Evolutionary conservation across 495 filamentous ascomycete genomes (phyloP).

Genomic region (Talaromyces adpressus): DNA sequence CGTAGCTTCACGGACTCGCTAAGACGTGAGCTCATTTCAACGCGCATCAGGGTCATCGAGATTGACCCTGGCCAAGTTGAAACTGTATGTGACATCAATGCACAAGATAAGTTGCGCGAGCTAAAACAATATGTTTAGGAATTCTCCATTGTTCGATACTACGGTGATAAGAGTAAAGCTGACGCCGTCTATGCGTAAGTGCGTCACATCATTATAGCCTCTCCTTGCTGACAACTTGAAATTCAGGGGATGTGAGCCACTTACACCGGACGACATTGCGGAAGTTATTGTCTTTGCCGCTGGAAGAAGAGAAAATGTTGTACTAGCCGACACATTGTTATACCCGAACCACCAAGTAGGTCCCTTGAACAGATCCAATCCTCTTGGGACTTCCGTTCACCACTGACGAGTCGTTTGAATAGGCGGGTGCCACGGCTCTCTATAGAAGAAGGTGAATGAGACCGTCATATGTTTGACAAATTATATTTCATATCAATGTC

Average conservation of each 20-base stretch:
- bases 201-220: background rate
- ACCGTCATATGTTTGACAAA: no score
- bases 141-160: slow-evolving; percentile 89
- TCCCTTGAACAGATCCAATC: no score
- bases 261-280: slow-evolving; percentile 92
- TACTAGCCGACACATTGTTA: slow-evolving; percentile 84
- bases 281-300: slow-evolving; percentile 91
- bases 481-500: no score
- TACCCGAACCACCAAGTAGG: slow-evolving; percentile 88
- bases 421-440: no score
- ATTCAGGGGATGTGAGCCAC: slow-evolving; percentile 72
- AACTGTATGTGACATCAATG: slow-evolving; percentile 55
- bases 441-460: no score
- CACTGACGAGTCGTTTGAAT: no score
- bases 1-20: slow-evolving; percentile 83
- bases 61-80: slow-evolving; percentile 96
- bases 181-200: slow-evolving; percentile 83
- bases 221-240: slow-evolving; percentile 1
- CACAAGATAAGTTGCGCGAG: no score
- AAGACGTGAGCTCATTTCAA: slow-evolving; percentile 80
- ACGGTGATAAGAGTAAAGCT: slow-evolving; percentile 87
- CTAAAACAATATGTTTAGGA: slow-evolving; percentile 45
- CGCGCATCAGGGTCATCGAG: slow-evolving; percentile 82
- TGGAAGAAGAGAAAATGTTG: slow-evolving; percentile 88
- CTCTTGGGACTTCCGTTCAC: no score